Evolutionary conservation across 106 monocot species (phyloP).

Genomic region (Apostasia shenzhenica): DNA sequence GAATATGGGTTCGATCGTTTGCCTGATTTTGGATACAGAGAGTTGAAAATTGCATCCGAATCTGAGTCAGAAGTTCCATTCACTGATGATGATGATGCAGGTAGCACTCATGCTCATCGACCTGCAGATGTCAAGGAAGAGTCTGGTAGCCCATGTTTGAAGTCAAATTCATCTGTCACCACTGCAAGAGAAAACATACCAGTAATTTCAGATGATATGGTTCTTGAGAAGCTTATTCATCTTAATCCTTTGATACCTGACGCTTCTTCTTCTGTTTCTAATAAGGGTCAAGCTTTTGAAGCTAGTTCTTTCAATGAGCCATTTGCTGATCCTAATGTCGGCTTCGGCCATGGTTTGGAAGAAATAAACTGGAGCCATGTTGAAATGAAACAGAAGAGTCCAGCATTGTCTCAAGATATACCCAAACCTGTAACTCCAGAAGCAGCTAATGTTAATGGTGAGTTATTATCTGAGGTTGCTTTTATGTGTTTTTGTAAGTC

Average conservation of each 20-base stretch:
- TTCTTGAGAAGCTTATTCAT: conserved; percentile 33
- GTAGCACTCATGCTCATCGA: neutral
- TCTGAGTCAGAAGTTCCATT: conserved; percentile 37
- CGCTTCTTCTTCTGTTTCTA: conserved; percentile 7
- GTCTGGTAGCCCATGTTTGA: conserved; percentile 1
- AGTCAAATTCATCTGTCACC: neutral
- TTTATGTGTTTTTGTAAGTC: neutral
- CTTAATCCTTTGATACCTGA: conserved; percentile 12
- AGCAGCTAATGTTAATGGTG: conserved; percentile 14
- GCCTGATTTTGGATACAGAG: conserved; percentile 28
- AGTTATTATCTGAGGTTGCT: neutral
- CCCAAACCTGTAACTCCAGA: conserved; percentile 16
- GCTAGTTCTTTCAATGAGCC: conserved; percentile 1
- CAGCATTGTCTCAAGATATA: conserved; percentile 11
- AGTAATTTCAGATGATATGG: conserved; percentile 7
- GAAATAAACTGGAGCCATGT: conserved; percentile 44
- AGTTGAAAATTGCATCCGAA: conserved; percentile 35
- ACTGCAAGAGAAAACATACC: neutral
- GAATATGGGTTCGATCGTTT: conserved; percentile 1
- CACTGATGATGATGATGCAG: conserved; percentile 26
- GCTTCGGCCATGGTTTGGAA: conserved; percentile 29
- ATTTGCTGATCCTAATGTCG: conserved; percentile 1
- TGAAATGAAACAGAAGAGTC: conserved; percentile 6
- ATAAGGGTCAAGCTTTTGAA: conserved; percentile 8
- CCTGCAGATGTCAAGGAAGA: conserved; percentile 26